Evolutionary conservation across 352 stramenopile species (phyloP), one percentile per base, ranked within the genome.

Genomic region (Sclerospora graminicola): DNA sequence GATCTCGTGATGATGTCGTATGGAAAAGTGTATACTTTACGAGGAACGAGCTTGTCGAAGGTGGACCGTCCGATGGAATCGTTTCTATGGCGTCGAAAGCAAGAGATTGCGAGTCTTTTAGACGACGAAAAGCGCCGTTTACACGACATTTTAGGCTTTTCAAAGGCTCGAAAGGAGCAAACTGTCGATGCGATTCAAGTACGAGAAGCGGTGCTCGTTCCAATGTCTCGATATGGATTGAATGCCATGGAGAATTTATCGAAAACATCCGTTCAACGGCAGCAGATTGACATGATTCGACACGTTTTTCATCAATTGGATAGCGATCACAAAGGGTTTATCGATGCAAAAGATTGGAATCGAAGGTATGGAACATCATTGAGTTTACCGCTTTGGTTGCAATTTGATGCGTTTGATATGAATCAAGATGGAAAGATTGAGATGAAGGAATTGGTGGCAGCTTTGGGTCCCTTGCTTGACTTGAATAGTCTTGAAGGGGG

Each of bases 71-170:
- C 82, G 14, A 83, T 66, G 57, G 76, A 88, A 51, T 88, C 72
- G 76, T 88, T 88, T 45, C 39, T 88, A 5, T 88, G 73, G 70
- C 55, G 76, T 33, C 67, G n/a, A 69, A 82, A 82, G 37, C 68
- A 85, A 43, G 76, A 88, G 28, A 78, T 88, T 35, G 63, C 84
- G 4, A 53, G 46, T 47, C 36, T 85, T 1, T 36, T 84, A 0
- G 55, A 77, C 21, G 73, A 84, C 7, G 64, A 85, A n/a, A 68
- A 84, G 56, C 56, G 66, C 8, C 81, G 75, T 36, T 48, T 66
- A 37, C 76, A 48, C 8, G 67, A 75, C 21, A 52, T 78, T 15
- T n/a, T n/a, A n/a, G n/a, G n/a, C n/a, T n/a, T n/a, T n/a, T n/a
- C n/a, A n/a, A n/a, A n/a, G n/a, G n/a, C n/a, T n/a, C n/a, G n/a